These are phyloP conservation scores for Pichia deserticola DNA, from an alignment of 805 yeast genomes.

Conservation along the genomic window DNA sequence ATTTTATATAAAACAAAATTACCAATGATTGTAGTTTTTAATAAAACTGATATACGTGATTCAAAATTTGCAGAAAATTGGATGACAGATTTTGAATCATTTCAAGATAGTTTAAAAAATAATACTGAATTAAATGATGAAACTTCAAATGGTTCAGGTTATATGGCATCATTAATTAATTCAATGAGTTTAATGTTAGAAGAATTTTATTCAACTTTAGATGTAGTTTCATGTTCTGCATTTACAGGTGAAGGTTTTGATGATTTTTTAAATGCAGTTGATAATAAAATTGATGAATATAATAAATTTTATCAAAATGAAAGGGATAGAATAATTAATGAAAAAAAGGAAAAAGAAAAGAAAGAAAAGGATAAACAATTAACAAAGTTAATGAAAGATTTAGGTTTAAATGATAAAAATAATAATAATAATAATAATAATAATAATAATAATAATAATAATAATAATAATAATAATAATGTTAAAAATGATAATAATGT, in stretches of 20 bases:
- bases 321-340: slow-evolving; percentile 70
- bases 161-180: slow-evolving; percentile 89
- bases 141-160: slow-evolving; percentile 62
- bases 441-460: not conserved
- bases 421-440: slow-evolving; percentile 32
- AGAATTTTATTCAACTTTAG: slow-evolving; percentile 89
- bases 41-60: slow-evolving; percentile 83
- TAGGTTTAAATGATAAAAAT: slow-evolving; percentile 50
- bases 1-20: slow-evolving; percentile 90
- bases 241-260: slow-evolving; percentile 93
- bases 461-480: too few relatives aligned
- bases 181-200: slow-evolving; percentile 95
- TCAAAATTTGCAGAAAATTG: slow-evolving; percentile 88
- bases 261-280: slow-evolving; percentile 79
- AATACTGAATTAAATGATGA: slow-evolving; percentile 63
- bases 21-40: slow-evolving; percentile 95
- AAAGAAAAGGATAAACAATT: slow-evolving; percentile 64
- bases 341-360: slow-evolving; percentile 71
- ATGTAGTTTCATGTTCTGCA: slow-evolving; percentile 87
- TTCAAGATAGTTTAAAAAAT: slow-evolving; percentile 67
- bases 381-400: slow-evolving; percentile 72
- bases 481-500: slow-evolving; percentile 32
- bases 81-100: slow-evolving; percentile 94
- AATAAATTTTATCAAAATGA: slow-evolving; percentile 77
- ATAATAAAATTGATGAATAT: slow-evolving; percentile 80